These are phyloP conservation scores for Cercospora brassicicola DNA, from an alignment of 2,329 filamentous ascomycete genomes.

Conservation along the genomic window DNA sequence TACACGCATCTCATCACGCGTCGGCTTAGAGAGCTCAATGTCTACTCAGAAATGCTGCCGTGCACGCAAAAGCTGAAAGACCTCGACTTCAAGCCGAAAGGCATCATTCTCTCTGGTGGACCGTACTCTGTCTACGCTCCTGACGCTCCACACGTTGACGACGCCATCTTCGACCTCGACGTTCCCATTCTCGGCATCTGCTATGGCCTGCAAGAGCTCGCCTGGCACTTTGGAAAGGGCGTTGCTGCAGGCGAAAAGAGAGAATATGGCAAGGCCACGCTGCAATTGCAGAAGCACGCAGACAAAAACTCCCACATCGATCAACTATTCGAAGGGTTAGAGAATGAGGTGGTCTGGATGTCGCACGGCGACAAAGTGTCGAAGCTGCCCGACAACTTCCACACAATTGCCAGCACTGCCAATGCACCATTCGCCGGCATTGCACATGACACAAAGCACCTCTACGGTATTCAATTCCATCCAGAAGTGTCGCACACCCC, in stretches of 20 bases:
- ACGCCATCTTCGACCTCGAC: constrained; percentile 72
- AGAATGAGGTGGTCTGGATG: constrained; percentile 77
- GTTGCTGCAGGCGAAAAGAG: constrained; percentile 67
- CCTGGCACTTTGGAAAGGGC: constrained; percentile 66
- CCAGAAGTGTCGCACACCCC: constrained; percentile 78
- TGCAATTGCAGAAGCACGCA: constrained; percentile 60
- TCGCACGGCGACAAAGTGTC: constrained; percentile 84
- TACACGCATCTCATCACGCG: constrained; percentile 74
- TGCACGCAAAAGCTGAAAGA: constrained; percentile 81
- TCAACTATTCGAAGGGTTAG: constrained; percentile 73
- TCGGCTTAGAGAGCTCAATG: constrained; percentile 72
- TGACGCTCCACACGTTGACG: constrained; percentile 76
- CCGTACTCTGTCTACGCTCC: constrained; percentile 79
- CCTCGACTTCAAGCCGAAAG: constrained; percentile 75
- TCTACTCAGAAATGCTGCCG: constrained; percentile 85
- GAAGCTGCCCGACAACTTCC: constrained; percentile 70
- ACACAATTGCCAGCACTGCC: constrained; percentile 69
- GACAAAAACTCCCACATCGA: constrained; percentile 66
- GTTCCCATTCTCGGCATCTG: constrained; percentile 65
- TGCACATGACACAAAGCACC: constrained; percentile 66
- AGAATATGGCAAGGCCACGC: constrained; percentile 70
- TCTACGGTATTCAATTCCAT: constrained; percentile 86
- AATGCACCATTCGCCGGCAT: constrained; percentile 82
- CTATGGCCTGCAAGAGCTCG: constrained; percentile 70
- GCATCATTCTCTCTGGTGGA: constrained; percentile 75